Percentiles rank a stretch among this genome's conserved stretches.
Evolutionary conservation across 2,329 filamentous ascomycete genomes (phyloP).

Genomic region (Trichophyton schoenleinii): DNA sequence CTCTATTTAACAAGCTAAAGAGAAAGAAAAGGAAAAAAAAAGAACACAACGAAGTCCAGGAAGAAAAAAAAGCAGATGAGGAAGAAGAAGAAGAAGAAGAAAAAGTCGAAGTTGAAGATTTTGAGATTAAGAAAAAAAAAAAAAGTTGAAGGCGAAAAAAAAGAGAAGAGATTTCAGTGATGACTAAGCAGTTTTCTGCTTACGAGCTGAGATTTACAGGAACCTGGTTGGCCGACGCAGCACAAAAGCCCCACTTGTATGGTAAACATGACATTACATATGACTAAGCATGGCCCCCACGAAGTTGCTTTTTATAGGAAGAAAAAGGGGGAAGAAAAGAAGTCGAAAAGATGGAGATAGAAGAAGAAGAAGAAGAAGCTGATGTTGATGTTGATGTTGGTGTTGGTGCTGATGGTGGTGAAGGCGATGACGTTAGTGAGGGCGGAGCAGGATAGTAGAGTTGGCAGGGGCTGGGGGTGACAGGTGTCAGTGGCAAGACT

Average conservation of each 20-base stretch:
- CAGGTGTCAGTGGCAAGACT: neutral
- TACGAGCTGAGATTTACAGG: neutral
- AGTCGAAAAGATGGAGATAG: neutral
- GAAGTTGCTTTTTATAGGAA: neutral
- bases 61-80: neutral
- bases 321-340: neutral
- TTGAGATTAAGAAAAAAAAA: constrained; percentile 1
- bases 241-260: neutral
- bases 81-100: constrained; percentile 7
- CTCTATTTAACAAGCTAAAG: neutral
- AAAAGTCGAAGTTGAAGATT: neutral
- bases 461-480: neutral
- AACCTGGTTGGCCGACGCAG: neutral
- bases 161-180: neutral
- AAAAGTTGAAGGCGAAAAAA: neutral
- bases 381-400: neutral
- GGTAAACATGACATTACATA: neutral
- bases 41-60: neutral
- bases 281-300: constrained; percentile 2
- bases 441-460: neutral
- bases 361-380: neutral
- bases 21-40: constrained; percentile 5
- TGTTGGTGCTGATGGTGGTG: neutral
- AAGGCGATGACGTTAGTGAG: neutral
- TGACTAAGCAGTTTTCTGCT: neutral